Evolutionary conservation across 345 rosid species (phyloP), one percentile per base, ranked within the genome.

Genomic region (Aquilaria yunnanensis): DNA sequence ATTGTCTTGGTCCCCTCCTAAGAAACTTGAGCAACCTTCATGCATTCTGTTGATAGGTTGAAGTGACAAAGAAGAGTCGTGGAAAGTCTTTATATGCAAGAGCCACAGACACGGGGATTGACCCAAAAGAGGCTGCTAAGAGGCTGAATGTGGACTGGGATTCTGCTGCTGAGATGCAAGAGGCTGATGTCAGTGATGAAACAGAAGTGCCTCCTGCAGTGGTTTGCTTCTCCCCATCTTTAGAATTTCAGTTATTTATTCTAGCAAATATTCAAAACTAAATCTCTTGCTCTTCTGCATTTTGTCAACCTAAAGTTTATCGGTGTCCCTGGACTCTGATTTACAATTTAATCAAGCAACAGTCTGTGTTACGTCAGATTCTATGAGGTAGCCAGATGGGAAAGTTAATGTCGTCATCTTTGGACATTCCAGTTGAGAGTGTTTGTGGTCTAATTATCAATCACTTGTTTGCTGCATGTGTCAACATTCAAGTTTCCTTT

Each of bases 111-210:
- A 94, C 92, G 0, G 99, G 99, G 37, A 63, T 90, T 66, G 74
- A 83, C 76, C 96, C 87, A 57, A 71, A 75, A 72, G 85, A 81
- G 62, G 97, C 86, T 67, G 94, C 99, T 16, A 86, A 86, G 81
- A 90, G 92, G 84, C 77, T 94, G 68, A 86, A 94, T 53, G 13
- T 88, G 33, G 97, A 94, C 32, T 94, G 96, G 95, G 97, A 94
- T 80, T 74, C 96, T 72, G 97, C 96, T 63, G 97, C 99, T 71
- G 85, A 90, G 62, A 86, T 90, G 72, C 89, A 85, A 60, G 90
- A 83, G 14, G 74, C 64, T 48, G 89, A 77, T 45, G 61, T 11
- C 5, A 75, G 62, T 31, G 80, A 87, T 56, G 91, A 83, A 32
- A 54, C 80, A 54, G 90, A 87, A 65, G 90, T 88, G 10, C 90